Evolutionary conservation across 148 eudicot species (phyloP).

Genomic region (Gaultheria prostrata): DNA sequence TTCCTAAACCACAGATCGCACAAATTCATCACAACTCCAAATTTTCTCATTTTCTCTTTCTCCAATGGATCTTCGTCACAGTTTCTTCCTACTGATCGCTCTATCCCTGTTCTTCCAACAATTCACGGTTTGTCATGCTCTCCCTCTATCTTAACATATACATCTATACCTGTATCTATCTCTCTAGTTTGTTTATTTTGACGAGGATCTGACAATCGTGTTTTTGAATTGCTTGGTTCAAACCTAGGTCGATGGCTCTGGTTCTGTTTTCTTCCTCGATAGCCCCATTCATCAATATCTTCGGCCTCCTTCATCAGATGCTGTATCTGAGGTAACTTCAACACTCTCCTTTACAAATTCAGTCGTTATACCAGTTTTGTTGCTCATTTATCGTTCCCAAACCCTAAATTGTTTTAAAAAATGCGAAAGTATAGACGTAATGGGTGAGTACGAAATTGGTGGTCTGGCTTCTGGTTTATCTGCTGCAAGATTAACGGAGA

Average conservation of each 20-base stretch:
- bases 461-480: not conserved
- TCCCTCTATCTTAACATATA: not conserved
- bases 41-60: slow-evolving; percentile 3
- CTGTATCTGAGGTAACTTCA: slow-evolving; percentile 23
- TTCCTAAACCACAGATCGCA: not conserved
- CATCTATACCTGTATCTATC: slow-evolving; percentile 2
- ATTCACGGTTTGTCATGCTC: slow-evolving; percentile 30
- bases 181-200: not conserved
- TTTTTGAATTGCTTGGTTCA: slow-evolving; percentile 12
- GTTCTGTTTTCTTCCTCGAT: slow-evolving; percentile 72
- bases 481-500: not conserved
- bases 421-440: not conserved
- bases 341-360: not conserved
- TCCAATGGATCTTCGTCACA: slow-evolving; percentile 10
- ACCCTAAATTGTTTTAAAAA: not conserved
- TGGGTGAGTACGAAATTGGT: not conserved
- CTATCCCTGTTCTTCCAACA: slow-evolving; percentile 28
- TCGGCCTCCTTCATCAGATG: slow-evolving; percentile 33
- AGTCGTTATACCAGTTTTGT: not conserved
- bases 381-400: not conserved
- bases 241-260: slow-evolving; percentile 41
- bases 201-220: slow-evolving; percentile 9
- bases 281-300: slow-evolving; percentile 53
- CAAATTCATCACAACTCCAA: not conserved
- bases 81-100: slow-evolving; percentile 21